Evolutionary conservation across 2,329 filamentous ascomycete genomes (phyloP).

Genomic region (Teratosphaeria destructans): DNA sequence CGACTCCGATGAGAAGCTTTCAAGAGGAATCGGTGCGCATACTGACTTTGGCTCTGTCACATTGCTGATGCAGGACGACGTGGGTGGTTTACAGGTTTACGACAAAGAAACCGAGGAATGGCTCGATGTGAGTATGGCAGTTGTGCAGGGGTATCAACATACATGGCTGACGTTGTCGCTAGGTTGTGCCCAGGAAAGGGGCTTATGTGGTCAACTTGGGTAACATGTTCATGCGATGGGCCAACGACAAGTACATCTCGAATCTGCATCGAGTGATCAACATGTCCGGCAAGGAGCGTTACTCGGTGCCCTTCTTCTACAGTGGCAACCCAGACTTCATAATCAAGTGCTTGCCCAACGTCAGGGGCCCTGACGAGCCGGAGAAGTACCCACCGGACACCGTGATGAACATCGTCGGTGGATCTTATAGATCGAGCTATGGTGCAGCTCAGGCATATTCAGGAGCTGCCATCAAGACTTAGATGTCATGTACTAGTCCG

Average conservation of each 20-base stretch:
- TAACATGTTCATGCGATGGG: conserved; percentile 38
- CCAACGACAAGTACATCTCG: neutral
- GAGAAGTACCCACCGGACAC: neutral
- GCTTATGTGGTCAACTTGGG: conserved; percentile 41
- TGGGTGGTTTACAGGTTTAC: neutral
- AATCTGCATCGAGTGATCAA: neutral
- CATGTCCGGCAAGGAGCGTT: neutral
- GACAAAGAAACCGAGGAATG: neutral
- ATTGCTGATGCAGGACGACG: neutral
- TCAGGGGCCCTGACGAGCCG: neutral
- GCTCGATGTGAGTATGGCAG: neutral
- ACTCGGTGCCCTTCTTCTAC: neutral
- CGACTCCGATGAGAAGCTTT: neutral
- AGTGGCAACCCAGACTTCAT: neutral
- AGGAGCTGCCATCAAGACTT: neutral
- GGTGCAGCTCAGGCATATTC: neutral
- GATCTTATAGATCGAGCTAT: neutral
- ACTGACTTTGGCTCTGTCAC: neutral
- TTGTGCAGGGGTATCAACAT: neutral
- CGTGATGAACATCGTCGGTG: neutral
- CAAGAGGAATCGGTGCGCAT: neutral
- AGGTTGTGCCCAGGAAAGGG: conserved; percentile 14
- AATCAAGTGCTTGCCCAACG: neutral
- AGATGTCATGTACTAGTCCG: neutral
- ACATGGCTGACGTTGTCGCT: neutral